Conservation (phyloP, 805 yeast genomes). For the Candida caryicola region DNA sequence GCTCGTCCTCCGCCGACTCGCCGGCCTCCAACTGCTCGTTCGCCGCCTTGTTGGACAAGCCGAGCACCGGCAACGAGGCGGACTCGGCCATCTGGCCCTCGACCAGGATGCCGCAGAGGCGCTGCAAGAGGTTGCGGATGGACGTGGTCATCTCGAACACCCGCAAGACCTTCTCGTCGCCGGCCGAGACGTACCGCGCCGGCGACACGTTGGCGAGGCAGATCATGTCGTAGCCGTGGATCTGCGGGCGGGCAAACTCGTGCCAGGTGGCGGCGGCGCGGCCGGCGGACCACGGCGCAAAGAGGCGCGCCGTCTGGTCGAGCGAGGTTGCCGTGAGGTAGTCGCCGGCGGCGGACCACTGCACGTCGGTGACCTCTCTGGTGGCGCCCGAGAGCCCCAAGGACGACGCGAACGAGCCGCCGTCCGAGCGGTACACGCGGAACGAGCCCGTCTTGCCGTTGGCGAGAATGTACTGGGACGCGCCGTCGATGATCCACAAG, state of each 20-base stretch:
- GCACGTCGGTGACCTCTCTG: conserved; percentile 69
- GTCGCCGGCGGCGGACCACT: conserved; percentile 68
- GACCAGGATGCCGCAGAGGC: conserved; percentile 46
- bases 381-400: conserved; percentile 76
- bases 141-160: conserved; percentile 86
- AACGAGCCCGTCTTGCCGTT: conserved; percentile 93
- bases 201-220: conserved; percentile 61
- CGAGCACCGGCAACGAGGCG: conserved; percentile 90
- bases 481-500: conserved; percentile 57
- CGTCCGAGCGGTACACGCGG: conserved; percentile 62
- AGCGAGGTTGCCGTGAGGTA: conserved; percentile 75
- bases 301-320: conserved; percentile 91
- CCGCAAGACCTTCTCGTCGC: conserved; percentile 90
- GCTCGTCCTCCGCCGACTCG: conserved; percentile 35
- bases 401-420: conserved; percentile 41
- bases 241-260: conserved; percentile 95
- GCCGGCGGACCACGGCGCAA: conserved; percentile 54
- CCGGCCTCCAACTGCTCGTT: conserved; percentile 44
- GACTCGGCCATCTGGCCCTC: conserved; percentile 59
- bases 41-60: conserved; percentile 87
- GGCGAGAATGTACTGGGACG: conserved; percentile 57
- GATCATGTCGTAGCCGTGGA: conserved; percentile 96
- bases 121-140: conserved; percentile 59
- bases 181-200: conserved; percentile 81
- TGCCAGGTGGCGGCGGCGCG: conserved; percentile 56